Conservation (phyloP, 257 asterid species). For the Marsdenia floribunda region DNA sequence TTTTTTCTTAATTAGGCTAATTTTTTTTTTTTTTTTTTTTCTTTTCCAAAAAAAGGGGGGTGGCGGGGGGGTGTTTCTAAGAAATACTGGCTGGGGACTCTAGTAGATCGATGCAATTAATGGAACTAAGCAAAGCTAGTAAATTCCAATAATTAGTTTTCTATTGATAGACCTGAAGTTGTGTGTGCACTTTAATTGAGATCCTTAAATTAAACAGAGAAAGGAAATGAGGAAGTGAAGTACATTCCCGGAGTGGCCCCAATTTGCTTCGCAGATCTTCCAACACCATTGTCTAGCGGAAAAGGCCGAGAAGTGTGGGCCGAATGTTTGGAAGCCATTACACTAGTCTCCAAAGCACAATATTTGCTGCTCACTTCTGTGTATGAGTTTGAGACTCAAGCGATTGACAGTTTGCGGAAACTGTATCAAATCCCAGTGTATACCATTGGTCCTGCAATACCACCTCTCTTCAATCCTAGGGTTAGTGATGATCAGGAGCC, state of each 20-base stretch:
- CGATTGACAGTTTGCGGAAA: conserved; percentile 29
- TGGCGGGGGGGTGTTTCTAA: too few relatives aligned
- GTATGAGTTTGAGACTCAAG: conserved; percentile 42
- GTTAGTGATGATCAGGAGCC: neutral
- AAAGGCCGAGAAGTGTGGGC: conserved; percentile 29
- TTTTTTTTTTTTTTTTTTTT: too few relatives aligned
- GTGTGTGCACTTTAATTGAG: neutral
- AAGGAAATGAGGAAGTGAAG: conserved; percentile 35
- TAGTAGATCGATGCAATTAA: too few relatives aligned
- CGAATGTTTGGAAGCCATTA: conserved; percentile 16
- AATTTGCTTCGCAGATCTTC: conserved; percentile 39
- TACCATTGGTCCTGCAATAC: conserved; percentile 42
- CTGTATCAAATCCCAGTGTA: conserved; percentile 26
- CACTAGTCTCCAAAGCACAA: conserved; percentile 25
- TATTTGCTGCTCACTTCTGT: conserved; percentile 39
- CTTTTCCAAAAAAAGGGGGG: too few relatives aligned
- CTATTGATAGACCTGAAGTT: neutral
- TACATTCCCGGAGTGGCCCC: conserved; percentile 57
- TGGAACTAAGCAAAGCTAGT: too few relatives aligned
- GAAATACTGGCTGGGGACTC: too few relatives aligned
- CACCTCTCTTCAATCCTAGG: conserved; percentile 17
- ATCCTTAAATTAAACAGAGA: conserved; percentile 22
- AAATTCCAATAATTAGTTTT: too few relatives aligned
- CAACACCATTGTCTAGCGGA: conserved; percentile 14
- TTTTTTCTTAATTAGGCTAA: neutral